Evolutionary conservation across 129 eudicot genomes (phyloP).

Genomic region (Solidago caesia): DNA sequence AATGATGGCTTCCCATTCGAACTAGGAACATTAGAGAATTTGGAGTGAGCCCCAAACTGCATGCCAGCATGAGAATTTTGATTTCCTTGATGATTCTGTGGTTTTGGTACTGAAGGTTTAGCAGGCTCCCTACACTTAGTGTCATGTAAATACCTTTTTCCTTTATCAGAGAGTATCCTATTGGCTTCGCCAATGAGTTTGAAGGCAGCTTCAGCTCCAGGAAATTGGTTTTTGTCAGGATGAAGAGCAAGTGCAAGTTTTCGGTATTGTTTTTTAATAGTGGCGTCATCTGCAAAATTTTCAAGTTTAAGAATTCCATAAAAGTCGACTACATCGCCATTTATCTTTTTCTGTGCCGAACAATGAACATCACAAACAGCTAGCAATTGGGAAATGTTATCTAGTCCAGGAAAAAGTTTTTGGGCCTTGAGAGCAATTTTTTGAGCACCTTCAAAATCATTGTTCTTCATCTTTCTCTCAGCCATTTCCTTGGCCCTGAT

Average conservation of each 20-base stretch:
- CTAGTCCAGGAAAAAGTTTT: constrained; percentile 64
- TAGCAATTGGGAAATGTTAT: constrained; percentile 66
- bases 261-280: constrained; percentile 73
- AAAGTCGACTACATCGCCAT: constrained; percentile 53
- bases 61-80: constrained; percentile 23
- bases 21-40: constrained; percentile 6
- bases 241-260: constrained; percentile 82
- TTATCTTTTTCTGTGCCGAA: constrained; percentile 50
- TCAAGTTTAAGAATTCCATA: constrained; percentile 86
- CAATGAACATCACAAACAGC: constrained; percentile 85
- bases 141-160: constrained; percentile 52
- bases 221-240: constrained; percentile 86
- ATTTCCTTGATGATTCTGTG: constrained; percentile 34
- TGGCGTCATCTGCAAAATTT: constrained; percentile 54
- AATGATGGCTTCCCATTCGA: constrained; percentile 33
- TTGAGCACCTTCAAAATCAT: constrained; percentile 78
- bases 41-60: constrained; percentile 29
- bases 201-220: constrained; percentile 97
- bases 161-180: constrained; percentile 62
- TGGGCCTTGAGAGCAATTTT: constrained; percentile 59
- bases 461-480: constrained; percentile 59
- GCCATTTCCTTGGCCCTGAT: constrained; percentile 64
- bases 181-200: constrained; percentile 82
- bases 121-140: constrained; percentile 30
- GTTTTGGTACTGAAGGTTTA: constrained; percentile 26